Conservation (phyloP, 495 filamentous ascomycete species). For the Tuber microsphaerosporum region DNA sequence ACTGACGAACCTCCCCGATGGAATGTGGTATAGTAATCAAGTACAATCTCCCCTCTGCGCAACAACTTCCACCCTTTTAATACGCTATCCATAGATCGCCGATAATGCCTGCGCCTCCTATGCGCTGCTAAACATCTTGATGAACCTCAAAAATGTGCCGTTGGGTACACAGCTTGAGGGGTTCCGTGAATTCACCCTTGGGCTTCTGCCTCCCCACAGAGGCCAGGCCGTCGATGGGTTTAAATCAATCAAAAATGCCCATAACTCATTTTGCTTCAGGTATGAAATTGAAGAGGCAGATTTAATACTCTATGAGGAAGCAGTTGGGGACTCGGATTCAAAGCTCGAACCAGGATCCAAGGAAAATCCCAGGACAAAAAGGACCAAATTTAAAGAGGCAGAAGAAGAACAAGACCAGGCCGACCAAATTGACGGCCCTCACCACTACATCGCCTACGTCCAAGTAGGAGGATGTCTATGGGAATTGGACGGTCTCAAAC, state of each 20-base stretch:
- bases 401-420: conserved; percentile 45
- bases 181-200: conserved; percentile 65
- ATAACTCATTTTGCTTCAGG: conserved; percentile 78
- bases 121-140: conserved; percentile 82
- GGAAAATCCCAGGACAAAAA: conserved; percentile 35
- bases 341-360: conserved; percentile 44
- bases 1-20: conserved; percentile 51
- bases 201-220: conserved; percentile 62
- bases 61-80: neutral
- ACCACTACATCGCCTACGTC: conserved; percentile 87
- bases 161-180: conserved; percentile 59
- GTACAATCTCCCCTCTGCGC: conserved; percentile 43
- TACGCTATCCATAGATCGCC: conserved; percentile 53
- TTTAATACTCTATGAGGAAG: conserved; percentile 58
- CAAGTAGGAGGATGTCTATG: conserved; percentile 68
- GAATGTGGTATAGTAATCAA: conserved; percentile 94
- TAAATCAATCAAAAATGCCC: conserved; percentile 66
- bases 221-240: conserved; percentile 69
- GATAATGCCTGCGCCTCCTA: conserved; percentile 81
- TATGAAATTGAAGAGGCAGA: conserved; percentile 76
- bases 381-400: conserved; percentile 24
- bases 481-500: conserved; percentile 83
- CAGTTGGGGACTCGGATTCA: conserved; percentile 44
- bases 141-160: conserved; percentile 62
- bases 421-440: conserved; percentile 38